Conservation (phyloP, 2,329 filamentous ascomycete species). For the Pestalotiopsis sp. region DNA sequence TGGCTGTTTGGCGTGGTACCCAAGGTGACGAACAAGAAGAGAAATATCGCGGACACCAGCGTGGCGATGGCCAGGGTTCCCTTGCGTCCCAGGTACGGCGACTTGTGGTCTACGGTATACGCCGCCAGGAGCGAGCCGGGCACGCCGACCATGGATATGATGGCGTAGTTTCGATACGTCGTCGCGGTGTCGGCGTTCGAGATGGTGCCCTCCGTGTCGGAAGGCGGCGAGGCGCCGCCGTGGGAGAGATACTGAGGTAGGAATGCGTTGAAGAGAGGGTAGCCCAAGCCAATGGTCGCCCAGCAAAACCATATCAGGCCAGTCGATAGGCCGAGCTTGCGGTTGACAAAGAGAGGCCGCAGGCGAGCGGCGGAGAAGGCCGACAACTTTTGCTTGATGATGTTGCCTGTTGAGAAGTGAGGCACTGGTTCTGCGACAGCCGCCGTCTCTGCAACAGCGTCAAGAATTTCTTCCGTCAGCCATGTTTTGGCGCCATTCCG, state of each 20-base stretch:
- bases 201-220: conserved; percentile 28
- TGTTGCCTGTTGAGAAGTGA: conserved; percentile 33
- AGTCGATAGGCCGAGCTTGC: conserved; percentile 54
- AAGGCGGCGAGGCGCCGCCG: conserved; percentile 42
- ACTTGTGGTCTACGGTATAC: conserved; percentile 68
- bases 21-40: conserved; percentile 68
- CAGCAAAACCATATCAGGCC: conserved; percentile 75
- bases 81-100: conserved; percentile 67
- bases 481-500: conserved; percentile 72
- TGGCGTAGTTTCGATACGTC: conserved; percentile 80
- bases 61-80: conserved; percentile 72
- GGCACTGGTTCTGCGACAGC: conserved; percentile 24
- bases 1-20: conserved; percentile 59
- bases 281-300: conserved; percentile 83
- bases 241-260: conserved; percentile 82
- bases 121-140: conserved; percentile 77
- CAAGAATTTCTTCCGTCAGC: conserved; percentile 72
- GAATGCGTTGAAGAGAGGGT: conserved; percentile 88
- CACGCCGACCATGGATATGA: conserved; percentile 76
- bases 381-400: conserved; percentile 61
- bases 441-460: conserved; percentile 53
- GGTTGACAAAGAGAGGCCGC: conserved; percentile 63
- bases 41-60: conserved; percentile 66
- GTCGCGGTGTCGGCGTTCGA: conserved; percentile 32
- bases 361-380: conserved; percentile 71